Evolutionary conservation across 2,329 filamentous ascomycete species (phyloP).

Genomic region (Ilyonectria sp.): DNA sequence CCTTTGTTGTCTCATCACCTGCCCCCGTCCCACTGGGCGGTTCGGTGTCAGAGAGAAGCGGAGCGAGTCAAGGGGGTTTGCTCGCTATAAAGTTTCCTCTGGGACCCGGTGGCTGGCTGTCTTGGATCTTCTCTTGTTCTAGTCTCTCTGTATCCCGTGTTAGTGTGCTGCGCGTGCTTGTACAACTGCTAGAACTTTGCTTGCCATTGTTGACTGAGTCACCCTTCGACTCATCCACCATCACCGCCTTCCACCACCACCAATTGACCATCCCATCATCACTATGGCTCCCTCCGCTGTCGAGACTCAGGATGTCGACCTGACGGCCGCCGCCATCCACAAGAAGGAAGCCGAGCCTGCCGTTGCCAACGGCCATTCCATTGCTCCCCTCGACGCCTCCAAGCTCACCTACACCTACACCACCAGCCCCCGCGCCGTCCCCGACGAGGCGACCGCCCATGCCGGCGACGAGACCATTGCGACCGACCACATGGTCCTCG

Average conservation of each 20-base stretch:
- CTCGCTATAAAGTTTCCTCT: slow-evolving; percentile 28
- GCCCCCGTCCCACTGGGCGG: slow-evolving; percentile 25
- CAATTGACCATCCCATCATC: slow-evolving; percentile 27
- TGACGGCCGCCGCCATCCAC: slow-evolving; percentile 67
- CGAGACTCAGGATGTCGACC: slow-evolving; percentile 64
- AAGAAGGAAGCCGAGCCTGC: slow-evolving; percentile 61
- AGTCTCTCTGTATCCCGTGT: slow-evolving; percentile 15
- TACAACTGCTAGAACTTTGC: slow-evolving; percentile 11
- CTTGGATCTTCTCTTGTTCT: not conserved
- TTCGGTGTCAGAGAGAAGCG: slow-evolving; percentile 8
- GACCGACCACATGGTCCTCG: slow-evolving; percentile 93
- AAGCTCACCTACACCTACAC: slow-evolving; percentile 71
- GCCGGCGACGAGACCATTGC: slow-evolving; percentile 68
- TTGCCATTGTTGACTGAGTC: slow-evolving; percentile 18
- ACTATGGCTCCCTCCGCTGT: slow-evolving; percentile 66
- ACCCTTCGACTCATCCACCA: slow-evolving; percentile 5
- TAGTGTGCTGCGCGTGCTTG: slow-evolving; percentile 6
- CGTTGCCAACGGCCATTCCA: slow-evolving; percentile 58
- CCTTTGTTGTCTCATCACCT: slow-evolving; percentile 34
- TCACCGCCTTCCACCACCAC: slow-evolving; percentile 5
- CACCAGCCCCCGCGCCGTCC: slow-evolving; percentile 66
- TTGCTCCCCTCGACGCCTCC: slow-evolving; percentile 75
- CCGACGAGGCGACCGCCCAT: slow-evolving; percentile 63
- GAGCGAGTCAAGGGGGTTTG: not conserved
- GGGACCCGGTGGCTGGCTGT: slow-evolving; percentile 6